phyloP scores from a whole-genome alignment of 108 stramenopile species.

The Nannochloropsis gaditana region DNA sequence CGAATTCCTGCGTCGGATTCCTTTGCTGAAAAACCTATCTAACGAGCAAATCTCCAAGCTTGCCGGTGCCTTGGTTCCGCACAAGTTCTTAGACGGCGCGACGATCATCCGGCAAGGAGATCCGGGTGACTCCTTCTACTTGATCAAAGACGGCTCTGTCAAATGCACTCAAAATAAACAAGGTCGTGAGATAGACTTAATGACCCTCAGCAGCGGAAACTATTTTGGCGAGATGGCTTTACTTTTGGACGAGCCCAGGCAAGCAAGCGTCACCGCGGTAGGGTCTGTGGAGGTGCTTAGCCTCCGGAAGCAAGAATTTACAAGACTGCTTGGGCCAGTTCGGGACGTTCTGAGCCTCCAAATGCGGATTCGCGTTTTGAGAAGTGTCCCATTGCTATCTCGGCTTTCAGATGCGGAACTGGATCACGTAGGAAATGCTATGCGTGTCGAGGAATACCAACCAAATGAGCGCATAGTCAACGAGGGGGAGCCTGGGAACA shows the following conservation, averaged over 20 bases:
- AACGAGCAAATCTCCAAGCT: conserved; percentile 58
- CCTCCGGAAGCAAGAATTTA: conserved; percentile 50
- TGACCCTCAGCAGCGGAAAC: conserved; percentile 59
- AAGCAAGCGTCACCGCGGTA: conserved; percentile 56
- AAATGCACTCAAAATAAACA: conserved; percentile 49
- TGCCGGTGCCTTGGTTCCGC: conserved; percentile 48
- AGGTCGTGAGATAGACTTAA: conserved; percentile 30
- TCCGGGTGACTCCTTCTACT: conserved; percentile 54
- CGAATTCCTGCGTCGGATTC: conserved; percentile 55
- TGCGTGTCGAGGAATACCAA: conserved; percentile 40
- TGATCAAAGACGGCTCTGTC: conserved; percentile 55
- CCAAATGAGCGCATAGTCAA: conserved; percentile 49
- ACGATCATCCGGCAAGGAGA: conserved; percentile 58
- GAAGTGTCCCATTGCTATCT: conserved; percentile 53
- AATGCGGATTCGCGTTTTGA: conserved; percentile 57
- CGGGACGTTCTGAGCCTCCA: conserved; percentile 52
- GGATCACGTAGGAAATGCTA: conserved; percentile 41
- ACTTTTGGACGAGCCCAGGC: conserved; percentile 57
- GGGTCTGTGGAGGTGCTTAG: conserved; percentile 41
- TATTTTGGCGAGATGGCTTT: conserved; percentile 66
- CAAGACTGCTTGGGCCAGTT: conserved; percentile 54
- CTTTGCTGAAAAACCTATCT: conserved; percentile 50
- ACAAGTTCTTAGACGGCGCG: conserved; percentile 41
- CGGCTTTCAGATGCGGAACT: conserved; percentile 54
- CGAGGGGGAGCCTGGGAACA: conserved; percentile 53